Percentiles rank a stretch among this genome's conserved stretches.
Conservation (phyloP, 345 rosid genomes). For the Gossypium longicalyx region DNA sequence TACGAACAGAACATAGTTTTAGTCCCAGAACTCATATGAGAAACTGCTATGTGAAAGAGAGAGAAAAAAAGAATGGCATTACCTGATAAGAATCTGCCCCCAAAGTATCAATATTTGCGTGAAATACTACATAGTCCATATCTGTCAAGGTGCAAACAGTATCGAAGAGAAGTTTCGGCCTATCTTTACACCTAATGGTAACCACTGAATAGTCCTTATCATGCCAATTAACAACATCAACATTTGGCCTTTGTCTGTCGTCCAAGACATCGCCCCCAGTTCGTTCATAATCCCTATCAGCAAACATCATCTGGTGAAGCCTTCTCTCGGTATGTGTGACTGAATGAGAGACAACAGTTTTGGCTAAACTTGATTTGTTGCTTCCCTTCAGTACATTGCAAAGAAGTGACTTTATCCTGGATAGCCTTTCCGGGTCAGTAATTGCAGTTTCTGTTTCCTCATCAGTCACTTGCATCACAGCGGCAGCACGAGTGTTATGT, state of each 20-base stretch:
- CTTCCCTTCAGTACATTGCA: constrained; percentile 77
- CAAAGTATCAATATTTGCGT: constrained; percentile 35
- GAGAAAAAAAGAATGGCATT: neutral
- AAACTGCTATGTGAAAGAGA: neutral
- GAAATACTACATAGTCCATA: constrained; percentile 77
- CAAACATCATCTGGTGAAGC: constrained; percentile 99
- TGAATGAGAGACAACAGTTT: constrained; percentile 60
- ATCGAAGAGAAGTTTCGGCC: constrained; percentile 90
- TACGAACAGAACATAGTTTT: constrained; percentile 16
- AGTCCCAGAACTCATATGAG: neutral
- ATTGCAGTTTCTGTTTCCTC: constrained; percentile 61
- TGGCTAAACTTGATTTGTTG: constrained; percentile 58
- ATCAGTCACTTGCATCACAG: constrained; percentile 84
- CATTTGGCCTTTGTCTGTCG: constrained; percentile 63
- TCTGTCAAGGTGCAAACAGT: constrained; percentile 89
- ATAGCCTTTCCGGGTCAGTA: constrained; percentile 56
- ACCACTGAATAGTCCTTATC: constrained; percentile 86
- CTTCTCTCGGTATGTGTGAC: constrained; percentile 73
- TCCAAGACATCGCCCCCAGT: constrained; percentile 39
- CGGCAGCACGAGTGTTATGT: constrained; percentile 84
- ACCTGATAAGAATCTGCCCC: constrained; percentile 47
- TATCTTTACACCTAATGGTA: constrained; percentile 75
- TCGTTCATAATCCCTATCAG: constrained; percentile 84
- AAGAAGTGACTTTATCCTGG: constrained; percentile 62
- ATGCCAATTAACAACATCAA: constrained; percentile 68